A percentile compares a stretch with the other conserved stretches of the same genome.
Evolutionary conservation across 805 yeast species (phyloP).

Genomic region (Starmerella khaoyaiensis): DNA sequence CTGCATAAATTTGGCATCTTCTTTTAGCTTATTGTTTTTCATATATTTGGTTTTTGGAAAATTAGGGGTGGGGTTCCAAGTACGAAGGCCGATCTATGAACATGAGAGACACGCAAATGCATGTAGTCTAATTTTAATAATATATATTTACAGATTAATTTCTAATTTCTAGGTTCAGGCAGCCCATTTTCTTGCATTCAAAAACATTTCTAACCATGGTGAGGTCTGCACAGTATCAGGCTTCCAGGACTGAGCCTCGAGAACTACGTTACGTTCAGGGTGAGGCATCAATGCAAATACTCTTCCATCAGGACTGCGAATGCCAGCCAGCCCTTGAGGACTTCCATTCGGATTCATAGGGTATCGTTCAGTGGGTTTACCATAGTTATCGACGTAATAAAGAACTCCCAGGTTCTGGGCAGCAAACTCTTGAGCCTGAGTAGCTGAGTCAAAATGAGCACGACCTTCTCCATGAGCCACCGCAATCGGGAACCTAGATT

Average conservation of each 20-base stretch:
- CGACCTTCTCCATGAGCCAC: conserved; percentile 99
- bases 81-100: not conserved
- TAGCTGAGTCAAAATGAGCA: conserved; percentile 50
- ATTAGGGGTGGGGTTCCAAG: not conserved
- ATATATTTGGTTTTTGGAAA: not conserved
- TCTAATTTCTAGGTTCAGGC: too few species aligned
- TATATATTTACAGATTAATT: too few species aligned
- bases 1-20: conserved; percentile 27
- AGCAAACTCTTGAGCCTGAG: conserved; percentile 38
- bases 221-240: conserved; percentile 40
- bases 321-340: conserved; percentile 84
- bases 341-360: conserved; percentile 98
- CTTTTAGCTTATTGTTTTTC: conserved; percentile 2
- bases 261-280: conserved; percentile 86
- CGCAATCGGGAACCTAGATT: conserved; percentile 89
- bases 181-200: conserved; percentile 91
- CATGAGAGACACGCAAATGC: too few species aligned
- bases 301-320: conserved; percentile 80
- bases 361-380: conserved; percentile 63
- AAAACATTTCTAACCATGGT: conserved; percentile 90
- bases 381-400: conserved; percentile 84
- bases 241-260: conserved; percentile 84
- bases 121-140: not conserved
- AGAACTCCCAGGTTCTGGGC: conserved; percentile 43
- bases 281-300: conserved; percentile 99